phyloP scores from a whole-genome alignment of 2,329 filamentous ascomycete genomes.

The Calonectria fujianensis region DNA sequence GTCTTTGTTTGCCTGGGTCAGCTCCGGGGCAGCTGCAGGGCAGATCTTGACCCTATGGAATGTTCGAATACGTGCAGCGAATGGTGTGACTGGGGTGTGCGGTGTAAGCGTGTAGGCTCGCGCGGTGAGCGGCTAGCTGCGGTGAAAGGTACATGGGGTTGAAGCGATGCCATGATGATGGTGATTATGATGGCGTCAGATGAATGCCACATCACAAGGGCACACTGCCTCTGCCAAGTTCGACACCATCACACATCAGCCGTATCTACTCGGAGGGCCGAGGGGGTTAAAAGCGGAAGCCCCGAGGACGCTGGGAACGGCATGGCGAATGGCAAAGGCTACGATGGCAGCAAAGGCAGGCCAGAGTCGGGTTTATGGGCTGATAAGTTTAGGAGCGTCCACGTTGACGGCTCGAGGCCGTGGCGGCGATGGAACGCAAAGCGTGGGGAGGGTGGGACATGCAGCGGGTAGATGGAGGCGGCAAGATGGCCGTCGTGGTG shows the following conservation, averaged over 20 bases:
- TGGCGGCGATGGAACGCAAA: constrained; percentile 24
- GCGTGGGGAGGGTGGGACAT: constrained; percentile 32
- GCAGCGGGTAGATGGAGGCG: constrained; percentile 31
- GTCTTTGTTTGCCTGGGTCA: background rate
- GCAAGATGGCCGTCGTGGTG: constrained; percentile 31
- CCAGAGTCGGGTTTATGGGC: constrained; percentile 3
- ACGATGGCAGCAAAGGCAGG: background rate
- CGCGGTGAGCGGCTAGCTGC: constrained; percentile 30
- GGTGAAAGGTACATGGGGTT: constrained; percentile 20
- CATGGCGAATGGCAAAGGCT: background rate
- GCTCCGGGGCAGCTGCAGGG: constrained; percentile 40
- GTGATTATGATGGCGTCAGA: constrained; percentile 1
- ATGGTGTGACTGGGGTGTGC: constrained; percentile 41
- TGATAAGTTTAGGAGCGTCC: constrained; percentile 9
- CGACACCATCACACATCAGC: constrained; percentile 31
- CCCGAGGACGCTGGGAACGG: background rate
- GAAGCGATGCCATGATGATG: constrained; percentile 38
- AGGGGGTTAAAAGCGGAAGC: constrained; percentile 18
- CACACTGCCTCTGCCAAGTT: background rate
- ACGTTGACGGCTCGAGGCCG: background rate
- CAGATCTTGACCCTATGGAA: constrained; percentile 40
- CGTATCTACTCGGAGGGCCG: constrained; percentile 16
- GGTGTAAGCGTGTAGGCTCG: constrained; percentile 4
- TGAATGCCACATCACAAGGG: too few relatives aligned
- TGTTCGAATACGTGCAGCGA: constrained; percentile 43